Evolutionary conservation across 768 basidiomycete genomes (phyloP).

Genomic region (Tulasnella sp.): DNA sequence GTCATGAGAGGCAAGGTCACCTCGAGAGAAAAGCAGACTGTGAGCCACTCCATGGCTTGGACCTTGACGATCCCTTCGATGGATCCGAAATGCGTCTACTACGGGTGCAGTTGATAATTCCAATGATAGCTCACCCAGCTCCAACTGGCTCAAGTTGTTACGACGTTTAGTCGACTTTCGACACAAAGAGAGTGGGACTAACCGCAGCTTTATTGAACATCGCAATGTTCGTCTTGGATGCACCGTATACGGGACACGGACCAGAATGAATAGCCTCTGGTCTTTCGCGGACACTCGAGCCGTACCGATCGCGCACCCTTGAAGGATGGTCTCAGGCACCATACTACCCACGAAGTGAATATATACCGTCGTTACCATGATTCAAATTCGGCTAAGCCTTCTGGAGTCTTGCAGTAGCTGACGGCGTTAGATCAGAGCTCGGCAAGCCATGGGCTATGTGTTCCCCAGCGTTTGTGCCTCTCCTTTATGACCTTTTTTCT

Average conservation of each 20-base stretch:
- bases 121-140: neutral
- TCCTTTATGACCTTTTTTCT: neutral
- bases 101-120: neutral
- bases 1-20: neutral
- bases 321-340: neutral
- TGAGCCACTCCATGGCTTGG: neutral
- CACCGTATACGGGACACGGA: neutral
- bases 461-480: neutral
- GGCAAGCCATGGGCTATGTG: neutral
- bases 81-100: neutral
- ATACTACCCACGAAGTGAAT: neutral
- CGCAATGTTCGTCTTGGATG: neutral
- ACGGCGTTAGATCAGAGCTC: neutral
- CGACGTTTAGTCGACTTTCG: neutral
- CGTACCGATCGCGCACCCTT: neutral
- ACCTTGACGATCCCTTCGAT: neutral
- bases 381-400: neutral
- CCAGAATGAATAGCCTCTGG: neutral
- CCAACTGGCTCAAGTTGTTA: neutral
- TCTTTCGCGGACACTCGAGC: neutral
- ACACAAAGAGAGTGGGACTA: neutral
- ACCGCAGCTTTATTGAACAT: conserved; percentile 1
- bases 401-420: neutral
- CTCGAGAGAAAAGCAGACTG: neutral
- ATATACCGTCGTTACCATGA: neutral